Evolutionary conservation across 1,139 yeast species (phyloP), one percentile per base, ranked within the genome.

Genomic region (Blastobotrys raffinosifermentans): DNA sequence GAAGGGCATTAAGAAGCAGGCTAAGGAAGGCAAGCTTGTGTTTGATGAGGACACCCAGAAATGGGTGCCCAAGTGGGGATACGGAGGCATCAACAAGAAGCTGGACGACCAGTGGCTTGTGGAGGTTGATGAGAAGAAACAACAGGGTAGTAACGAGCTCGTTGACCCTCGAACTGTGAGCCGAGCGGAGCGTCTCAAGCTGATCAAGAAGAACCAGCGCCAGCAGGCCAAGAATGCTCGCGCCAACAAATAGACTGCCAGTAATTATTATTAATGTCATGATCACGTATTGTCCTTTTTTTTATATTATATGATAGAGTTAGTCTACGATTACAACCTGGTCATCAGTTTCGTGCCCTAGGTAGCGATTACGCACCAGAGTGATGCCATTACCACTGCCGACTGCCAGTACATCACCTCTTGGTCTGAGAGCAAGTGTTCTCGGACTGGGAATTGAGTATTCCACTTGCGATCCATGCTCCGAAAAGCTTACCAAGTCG

Each of bases 31-130:
- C 35, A 91, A 86, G 67, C 70, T 81, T 75, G 89, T 85, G 2
- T 93, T 68, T 54, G 96, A 91, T 60, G 97, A 93, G 63, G 93
- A 74, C 32, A 66, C 75, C 19, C 91, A 91, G 36, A 89, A 87
- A 63, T 93, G 98, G 98, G 96, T 82, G 44, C 93, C 94, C 53
- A 89, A 87, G 64, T 93, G 98, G 98, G 99, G 99, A 43, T 91
- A 81, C 68, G 80, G 83, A 51, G 98, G 98, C 55, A 76, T 77
- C 62, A 91, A 91, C 65, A 91, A 91, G 67, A 76, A 79, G 41
- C 58, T 80, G 52, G 97, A 91, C 57, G 69, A 73, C 58, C 96
- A 91, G 64, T 91, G 98, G 98, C 72, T 87, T 59, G 97, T 91
- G 40, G 99, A 93, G 64, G 82, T 91, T 45, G 85, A 86, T 42